These are phyloP conservation scores for Fusarium sp. DNA, from an alignment of 2,329 filamentous ascomycete genomes.

Conservation along the genomic window DNA sequence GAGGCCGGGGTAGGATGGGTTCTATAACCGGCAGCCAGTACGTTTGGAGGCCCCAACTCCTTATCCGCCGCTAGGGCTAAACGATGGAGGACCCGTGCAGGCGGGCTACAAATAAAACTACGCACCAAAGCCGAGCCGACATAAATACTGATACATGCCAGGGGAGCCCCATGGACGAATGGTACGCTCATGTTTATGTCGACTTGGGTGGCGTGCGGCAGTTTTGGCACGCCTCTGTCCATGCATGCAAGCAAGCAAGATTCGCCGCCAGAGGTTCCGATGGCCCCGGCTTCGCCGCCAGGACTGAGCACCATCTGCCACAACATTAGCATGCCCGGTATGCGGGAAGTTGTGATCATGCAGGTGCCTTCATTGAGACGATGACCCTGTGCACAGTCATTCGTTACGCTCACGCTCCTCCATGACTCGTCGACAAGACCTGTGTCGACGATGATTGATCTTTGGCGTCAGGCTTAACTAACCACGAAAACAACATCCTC, in stretches of 20 bases:
- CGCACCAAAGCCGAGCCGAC: constrained; percentile 3
- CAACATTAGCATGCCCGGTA: constrained; percentile 38
- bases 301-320: constrained; percentile 44
- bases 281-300: constrained; percentile 43
- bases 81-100: constrained; percentile 28
- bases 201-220: constrained; percentile 17
- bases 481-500: neutral
- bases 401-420: constrained; percentile 20
- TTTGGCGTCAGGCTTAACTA: constrained; percentile 3
- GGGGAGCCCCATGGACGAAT: neutral
- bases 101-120: constrained; percentile 1
- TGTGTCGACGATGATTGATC: constrained; percentile 2
- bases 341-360: constrained; percentile 49
- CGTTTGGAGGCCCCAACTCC: constrained; percentile 27
- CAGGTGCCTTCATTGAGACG: constrained; percentile 44
- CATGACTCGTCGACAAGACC: constrained; percentile 35
- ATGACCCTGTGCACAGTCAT: constrained; percentile 32
- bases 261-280: constrained; percentile 45
- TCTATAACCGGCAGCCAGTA: constrained; percentile 37
- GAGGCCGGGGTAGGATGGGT: constrained; percentile 33
- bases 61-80: constrained; percentile 32
- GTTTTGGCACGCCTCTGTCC: constrained; percentile 10
- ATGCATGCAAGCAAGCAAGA: constrained; percentile 41
- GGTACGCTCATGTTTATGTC: constrained; percentile 12
- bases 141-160: constrained; percentile 19